Evolutionary conservation across 352 stramenopile genomes (phyloP), one percentile per base, ranked within the genome.

Genomic region (Globisporangium recalcitrans): DNA sequence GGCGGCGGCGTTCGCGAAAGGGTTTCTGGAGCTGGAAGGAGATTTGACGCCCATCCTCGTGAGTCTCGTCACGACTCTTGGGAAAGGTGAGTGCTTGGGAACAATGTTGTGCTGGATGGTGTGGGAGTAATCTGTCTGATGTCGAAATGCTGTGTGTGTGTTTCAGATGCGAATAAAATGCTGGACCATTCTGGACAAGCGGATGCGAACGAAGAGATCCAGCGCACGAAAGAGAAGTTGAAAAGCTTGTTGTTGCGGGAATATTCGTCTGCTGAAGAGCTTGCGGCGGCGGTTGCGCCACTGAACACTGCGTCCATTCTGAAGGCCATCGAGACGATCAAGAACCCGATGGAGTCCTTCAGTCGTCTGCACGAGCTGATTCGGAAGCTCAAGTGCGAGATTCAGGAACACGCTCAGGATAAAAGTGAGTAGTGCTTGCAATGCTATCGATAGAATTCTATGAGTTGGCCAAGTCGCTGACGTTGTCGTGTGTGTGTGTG

Each of bases 1-100:
- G 22, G 98, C 97, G 0, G 97, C 98, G n/a, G 97, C 97, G 5
- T 99, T 99, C 71, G 95, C 97, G 16, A 99, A 99, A 75, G 97
- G 97, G 7, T 96, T 99, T 69, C 75, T 99, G 0, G 97, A 99
- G 70, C 79, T 99, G 0, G 97, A 99, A 77, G 97, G 97, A 36
- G 96, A 99, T 62, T 83, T 99, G 42, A 98, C 97, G 24, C 98
- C 98, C 8, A 99, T 99, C 68, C 79, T 99, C 13, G 97, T 98
- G n/a, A 98, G 89, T 49, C 84, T 98, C n/a, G 88, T 97, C 36
- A 94, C 84, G 21, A 94, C 84, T 16, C 60, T 95, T 0, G 85
- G 78, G 38, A 91, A 88, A 85, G 82, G 83, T 93, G 72, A 26
- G 60, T 54, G 10, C 1, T 54, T 55, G 4, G 1, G 9, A 13